Evolutionary conservation across 352 stramenopile species (phyloP).

Genomic region (Elongisporangium undulatum): DNA sequence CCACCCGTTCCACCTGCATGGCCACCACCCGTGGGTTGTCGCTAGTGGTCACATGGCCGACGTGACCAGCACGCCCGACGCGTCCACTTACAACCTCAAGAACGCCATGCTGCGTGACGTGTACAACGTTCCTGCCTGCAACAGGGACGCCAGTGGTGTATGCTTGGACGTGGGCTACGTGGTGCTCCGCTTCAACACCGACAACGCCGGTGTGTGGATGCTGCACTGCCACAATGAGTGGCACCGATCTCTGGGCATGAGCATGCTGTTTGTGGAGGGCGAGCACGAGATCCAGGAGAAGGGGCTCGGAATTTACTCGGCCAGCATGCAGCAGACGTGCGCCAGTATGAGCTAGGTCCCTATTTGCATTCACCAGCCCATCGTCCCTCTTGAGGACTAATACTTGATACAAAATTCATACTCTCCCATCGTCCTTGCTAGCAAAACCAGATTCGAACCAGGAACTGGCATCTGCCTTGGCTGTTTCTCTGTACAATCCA

Average conservation of each 20-base stretch:
- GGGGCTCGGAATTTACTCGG: conserved; percentile 7
- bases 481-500: too few species aligned
- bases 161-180: conserved; percentile 19
- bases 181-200: conserved; percentile 23
- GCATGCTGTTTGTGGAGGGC: conserved; percentile 37
- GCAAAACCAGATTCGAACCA: too few species aligned
- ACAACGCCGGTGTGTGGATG: conserved; percentile 30
- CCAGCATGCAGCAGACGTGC: not conserved
- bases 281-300: conserved; percentile 22
- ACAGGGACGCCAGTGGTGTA: conserved; percentile 5
- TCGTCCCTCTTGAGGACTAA: too few species aligned
- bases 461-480: too few species aligned
- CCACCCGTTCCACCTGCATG: conserved; percentile 34
- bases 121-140: conserved; percentile 22
- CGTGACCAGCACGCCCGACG: conserved; percentile 7
- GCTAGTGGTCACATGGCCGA: conserved; percentile 11
- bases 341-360: not conserved
- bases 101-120: conserved; percentile 19
- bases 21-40: conserved; percentile 17
- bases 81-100: conserved; percentile 11
- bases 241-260: conserved; percentile 32
- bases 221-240: conserved; percentile 38
- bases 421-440: too few species aligned
- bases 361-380: too few species aligned
- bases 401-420: too few species aligned